Conservation (phyloP, 306 rosid genomes). For the Quillaja saponaria region DNA sequence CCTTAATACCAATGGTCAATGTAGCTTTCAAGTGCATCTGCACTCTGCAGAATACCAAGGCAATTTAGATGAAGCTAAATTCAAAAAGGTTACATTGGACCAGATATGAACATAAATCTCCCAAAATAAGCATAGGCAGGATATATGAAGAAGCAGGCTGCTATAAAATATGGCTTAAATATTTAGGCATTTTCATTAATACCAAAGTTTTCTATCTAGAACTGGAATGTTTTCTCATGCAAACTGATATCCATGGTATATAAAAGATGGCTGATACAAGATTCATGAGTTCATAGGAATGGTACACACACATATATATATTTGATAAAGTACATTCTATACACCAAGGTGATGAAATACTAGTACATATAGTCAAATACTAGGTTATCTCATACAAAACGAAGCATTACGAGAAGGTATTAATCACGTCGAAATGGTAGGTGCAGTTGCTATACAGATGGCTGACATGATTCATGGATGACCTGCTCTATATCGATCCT, state of each 20-base stretch:
- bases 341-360: neutral
- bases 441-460: constrained; percentile 36
- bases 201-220: neutral
- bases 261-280: constrained; percentile 12
- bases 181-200: neutral
- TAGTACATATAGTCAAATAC: constrained; percentile 17
- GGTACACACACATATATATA: constrained; percentile 37
- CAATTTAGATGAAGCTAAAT: no score
- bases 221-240: neutral
- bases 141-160: no score
- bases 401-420: constrained; percentile 21
- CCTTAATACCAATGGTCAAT: no score
- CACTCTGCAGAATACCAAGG: no score
- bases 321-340: constrained; percentile 21
- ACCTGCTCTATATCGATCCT: constrained; percentile 30
- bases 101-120: no score
- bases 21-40: no score
- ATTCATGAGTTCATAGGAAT: constrained; percentile 28
- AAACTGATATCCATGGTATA: constrained; percentile 10
- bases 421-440: constrained; percentile 26
- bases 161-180: no score
- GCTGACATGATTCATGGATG: constrained; percentile 27
- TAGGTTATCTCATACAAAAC: constrained; percentile 22
- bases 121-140: no score
- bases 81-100: no score